A percentile compares a stretch with the other conserved stretches of the same genome.
These are phyloP conservation scores for Scutellaria baicalensis DNA, from an alignment of 257 asterid genomes.

Conservation along the genomic window DNA sequence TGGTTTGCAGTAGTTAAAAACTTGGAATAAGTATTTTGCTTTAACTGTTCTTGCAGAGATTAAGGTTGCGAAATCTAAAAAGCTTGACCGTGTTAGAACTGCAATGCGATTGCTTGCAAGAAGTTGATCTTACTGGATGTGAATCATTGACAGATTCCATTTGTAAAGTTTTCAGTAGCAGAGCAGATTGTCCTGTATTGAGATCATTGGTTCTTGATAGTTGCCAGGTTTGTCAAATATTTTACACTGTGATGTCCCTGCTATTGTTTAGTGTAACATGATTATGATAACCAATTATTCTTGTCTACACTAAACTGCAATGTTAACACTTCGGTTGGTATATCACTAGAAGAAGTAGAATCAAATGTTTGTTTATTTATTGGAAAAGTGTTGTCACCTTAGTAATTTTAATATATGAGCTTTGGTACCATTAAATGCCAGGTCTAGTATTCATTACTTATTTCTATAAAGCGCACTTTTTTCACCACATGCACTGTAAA, in stretches of 20 bases:
- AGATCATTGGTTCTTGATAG: constrained; percentile 58
- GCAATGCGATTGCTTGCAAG: constrained; percentile 63
- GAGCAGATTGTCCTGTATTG: constrained; percentile 69
- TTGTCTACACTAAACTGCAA: neutral
- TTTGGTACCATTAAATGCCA: neutral
- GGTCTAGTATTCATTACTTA: neutral
- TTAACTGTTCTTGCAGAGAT: constrained; percentile 45
- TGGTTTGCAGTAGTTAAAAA: neutral
- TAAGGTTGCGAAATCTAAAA: constrained; percentile 75
- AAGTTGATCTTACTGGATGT: constrained; percentile 76
- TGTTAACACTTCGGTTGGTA: neutral
- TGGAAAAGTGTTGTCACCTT: neutral
- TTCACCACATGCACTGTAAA: too few relatives aligned
- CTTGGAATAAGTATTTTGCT: neutral
- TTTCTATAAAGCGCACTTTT: too few relatives aligned
- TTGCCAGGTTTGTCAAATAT: constrained; percentile 55
- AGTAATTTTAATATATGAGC: neutral
- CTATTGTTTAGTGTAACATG: neutral
- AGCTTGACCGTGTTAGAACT: constrained; percentile 50
- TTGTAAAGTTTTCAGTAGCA: constrained; percentile 60
- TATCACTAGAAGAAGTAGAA: neutral
- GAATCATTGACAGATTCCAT: constrained; percentile 66
- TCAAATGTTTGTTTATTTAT: neutral
- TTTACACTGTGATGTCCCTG: neutral
- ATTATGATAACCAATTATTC: neutral